These are phyloP conservation scores for Phlyctochytrium arcticum DNA, from an alignment of 192 early-diverging fungal genomes.

Conservation along the genomic window DNA sequence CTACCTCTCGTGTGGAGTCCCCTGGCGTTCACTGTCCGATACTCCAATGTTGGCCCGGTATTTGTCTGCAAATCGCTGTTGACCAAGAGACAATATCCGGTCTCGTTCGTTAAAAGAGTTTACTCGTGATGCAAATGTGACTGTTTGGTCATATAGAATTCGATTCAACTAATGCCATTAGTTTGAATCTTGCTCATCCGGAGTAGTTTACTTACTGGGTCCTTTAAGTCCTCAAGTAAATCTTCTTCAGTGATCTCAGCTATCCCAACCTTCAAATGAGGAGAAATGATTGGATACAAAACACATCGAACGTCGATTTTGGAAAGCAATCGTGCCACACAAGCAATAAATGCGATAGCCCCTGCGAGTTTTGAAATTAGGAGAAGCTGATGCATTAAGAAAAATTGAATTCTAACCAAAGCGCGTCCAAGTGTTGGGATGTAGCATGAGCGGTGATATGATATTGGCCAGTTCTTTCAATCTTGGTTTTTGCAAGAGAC, in stretches of 20 bases:
- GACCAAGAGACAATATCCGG: not conserved
- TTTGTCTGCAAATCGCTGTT: not conserved
- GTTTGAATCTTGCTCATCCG: too few species aligned
- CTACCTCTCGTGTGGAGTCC: too few species aligned
- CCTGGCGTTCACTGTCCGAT: too few species aligned
- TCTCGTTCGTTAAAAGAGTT: conserved; percentile 1
- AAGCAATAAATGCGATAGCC: conserved; percentile 66
- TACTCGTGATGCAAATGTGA: conserved; percentile 46
- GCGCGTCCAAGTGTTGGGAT: conserved; percentile 79
- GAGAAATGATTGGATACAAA: conserved; percentile 65
- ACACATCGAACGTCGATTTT: conserved; percentile 72
- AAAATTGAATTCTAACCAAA: conserved; percentile 43
- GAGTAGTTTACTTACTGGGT: too few species aligned
- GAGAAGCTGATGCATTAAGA: too few species aligned
- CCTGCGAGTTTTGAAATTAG: too few species aligned
- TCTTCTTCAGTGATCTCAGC: conserved; percentile 57
- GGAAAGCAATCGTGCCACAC: conserved; percentile 57
- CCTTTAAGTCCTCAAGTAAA: conserved; percentile 64
- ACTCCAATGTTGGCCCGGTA: too few species aligned
- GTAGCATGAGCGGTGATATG: conserved; percentile 69
- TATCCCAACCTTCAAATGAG: conserved; percentile 65
- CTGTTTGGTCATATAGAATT: conserved; percentile 56
- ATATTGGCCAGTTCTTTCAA: conserved; percentile 69
- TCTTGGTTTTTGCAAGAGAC: conserved; percentile 70
- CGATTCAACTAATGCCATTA: conserved; percentile 27